A percentile compares a stretch with the other conserved stretches of the same genome.
Evolutionary conservation across 1,284 basidiomycete species (phyloP).

Genomic region (Sutorius eximius): DNA sequence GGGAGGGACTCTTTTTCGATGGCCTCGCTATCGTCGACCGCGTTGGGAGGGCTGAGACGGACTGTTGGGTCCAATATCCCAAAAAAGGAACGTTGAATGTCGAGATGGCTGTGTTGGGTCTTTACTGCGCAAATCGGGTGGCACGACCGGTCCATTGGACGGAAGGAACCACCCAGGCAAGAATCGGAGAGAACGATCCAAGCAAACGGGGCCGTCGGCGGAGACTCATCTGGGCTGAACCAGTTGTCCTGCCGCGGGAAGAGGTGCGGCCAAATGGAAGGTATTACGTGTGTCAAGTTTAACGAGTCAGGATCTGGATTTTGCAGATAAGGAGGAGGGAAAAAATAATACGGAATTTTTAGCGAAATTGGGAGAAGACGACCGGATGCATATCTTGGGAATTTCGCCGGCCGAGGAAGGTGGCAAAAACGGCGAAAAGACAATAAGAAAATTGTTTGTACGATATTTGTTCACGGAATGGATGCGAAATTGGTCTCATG

Average conservation of each 20-base stretch:
- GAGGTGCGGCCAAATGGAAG: slow-evolving; percentile 23
- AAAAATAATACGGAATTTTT: slow-evolving; percentile 37
- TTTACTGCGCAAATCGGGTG: slow-evolving; percentile 1
- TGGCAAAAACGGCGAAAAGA: slow-evolving; percentile 37
- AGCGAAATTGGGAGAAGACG: slow-evolving; percentile 24
- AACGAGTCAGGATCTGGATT: slow-evolving; percentile 35
- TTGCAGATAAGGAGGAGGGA: slow-evolving; percentile 31
- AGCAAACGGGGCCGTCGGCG: slow-evolving; percentile 33
- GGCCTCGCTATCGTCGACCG: neutral
- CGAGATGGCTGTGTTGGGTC: slow-evolving; percentile 1
- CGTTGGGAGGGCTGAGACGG: slow-evolving; percentile 18
- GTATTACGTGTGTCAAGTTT: slow-evolving; percentile 34
- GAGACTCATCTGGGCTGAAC: slow-evolving; percentile 17
- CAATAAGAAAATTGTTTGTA: slow-evolving; percentile 46
- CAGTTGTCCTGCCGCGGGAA: slow-evolving; percentile 32
- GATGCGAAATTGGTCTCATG: slow-evolving; percentile 42
- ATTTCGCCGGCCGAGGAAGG: slow-evolving; percentile 37
- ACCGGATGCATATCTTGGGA: slow-evolving; percentile 31
- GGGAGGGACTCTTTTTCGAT: neutral
- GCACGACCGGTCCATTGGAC: neutral
- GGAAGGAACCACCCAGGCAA: slow-evolving; percentile 18
- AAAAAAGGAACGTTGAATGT: slow-evolving; percentile 31
- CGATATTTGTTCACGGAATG: slow-evolving; percentile 45
- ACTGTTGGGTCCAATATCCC: slow-evolving; percentile 20
- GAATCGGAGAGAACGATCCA: slow-evolving; percentile 12